A percentile compares a stretch with the other conserved stretches of the same genome.
Evolutionary conservation across 768 basidiomycete genomes (phyloP).

Genomic region (Tulasnella calospora): DNA sequence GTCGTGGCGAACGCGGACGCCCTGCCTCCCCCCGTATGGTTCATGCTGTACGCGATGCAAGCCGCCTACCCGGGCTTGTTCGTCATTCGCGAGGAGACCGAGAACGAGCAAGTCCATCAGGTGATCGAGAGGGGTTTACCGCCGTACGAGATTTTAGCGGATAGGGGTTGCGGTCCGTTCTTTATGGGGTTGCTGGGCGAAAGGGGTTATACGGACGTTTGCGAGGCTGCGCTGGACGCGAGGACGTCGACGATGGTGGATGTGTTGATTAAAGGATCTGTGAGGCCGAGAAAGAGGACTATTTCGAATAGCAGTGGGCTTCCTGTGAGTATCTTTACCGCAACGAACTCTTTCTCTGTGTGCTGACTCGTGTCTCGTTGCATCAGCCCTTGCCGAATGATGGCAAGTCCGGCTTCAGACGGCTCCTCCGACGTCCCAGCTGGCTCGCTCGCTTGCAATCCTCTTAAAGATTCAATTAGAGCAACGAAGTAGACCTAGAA

Average conservation of each 20-base stretch:
- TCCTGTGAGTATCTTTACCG: neutral
- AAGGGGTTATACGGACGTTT: neutral
- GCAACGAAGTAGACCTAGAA: neutral
- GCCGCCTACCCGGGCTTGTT: constrained; percentile 17
- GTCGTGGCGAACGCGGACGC: constrained; percentile 11
- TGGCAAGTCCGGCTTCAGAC: neutral
- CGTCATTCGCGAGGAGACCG: constrained; percentile 18
- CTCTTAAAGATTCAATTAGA: neutral
- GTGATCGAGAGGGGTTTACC: constrained; percentile 17
- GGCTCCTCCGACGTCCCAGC: neutral
- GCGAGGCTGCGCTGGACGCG: constrained; percentile 20
- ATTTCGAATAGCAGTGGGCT: neutral
- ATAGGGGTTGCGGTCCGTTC: constrained; percentile 11
- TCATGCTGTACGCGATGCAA: constrained; percentile 22
- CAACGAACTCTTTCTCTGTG: neutral
- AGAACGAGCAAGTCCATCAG: constrained; percentile 5
- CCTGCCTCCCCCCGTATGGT: constrained; percentile 13
- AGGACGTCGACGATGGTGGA: neutral
- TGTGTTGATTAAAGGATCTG: constrained; percentile 9
- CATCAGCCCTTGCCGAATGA: neutral
- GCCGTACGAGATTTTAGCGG: constrained; percentile 10
- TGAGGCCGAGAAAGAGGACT: neutral
- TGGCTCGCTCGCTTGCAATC: neutral
- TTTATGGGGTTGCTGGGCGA: constrained; percentile 14
- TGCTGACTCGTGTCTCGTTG: neutral